phyloP scores from a whole-genome alignment of 2,329 filamentous ascomycete genomes.

The Dactylellina haptotyla region DNA sequence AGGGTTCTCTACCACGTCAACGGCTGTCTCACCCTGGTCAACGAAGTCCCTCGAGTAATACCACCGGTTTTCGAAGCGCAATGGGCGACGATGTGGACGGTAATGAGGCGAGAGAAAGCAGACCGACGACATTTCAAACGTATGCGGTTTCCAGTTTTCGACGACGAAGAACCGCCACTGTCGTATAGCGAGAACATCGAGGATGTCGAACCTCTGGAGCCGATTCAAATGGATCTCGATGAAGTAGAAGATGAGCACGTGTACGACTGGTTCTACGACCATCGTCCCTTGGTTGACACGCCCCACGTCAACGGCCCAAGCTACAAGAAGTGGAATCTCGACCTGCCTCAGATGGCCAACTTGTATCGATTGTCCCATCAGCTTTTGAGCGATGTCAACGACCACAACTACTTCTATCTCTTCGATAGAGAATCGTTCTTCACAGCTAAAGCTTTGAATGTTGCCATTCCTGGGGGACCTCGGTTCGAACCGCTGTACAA shows the following conservation, averaged over 20 bases:
- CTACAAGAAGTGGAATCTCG: conserved; percentile 95
- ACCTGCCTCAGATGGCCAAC: conserved; percentile 93
- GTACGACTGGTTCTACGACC: conserved; percentile 97
- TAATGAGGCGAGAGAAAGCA: conserved; percentile 97
- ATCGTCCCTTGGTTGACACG: conserved; percentile 88
- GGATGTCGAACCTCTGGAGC: conserved; percentile 95
- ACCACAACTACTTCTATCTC: conserved; percentile 97
- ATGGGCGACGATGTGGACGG: conserved; percentile 99
- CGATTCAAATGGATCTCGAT: conserved; percentile 98
- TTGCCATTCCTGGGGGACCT: conserved; percentile 95
- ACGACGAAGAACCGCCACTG: conserved; percentile 96
- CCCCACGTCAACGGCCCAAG: conserved; percentile 94
- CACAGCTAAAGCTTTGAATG: conserved; percentile 95
- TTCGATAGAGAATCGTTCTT: conserved; percentile 95
- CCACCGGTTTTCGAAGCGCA: conserved; percentile 98
- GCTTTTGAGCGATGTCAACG: conserved; percentile 87
- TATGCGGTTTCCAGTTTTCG: conserved; percentile 98
- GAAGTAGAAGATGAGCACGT: conserved; percentile 91
- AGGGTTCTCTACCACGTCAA: conserved; percentile 99
- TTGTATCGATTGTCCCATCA: conserved; percentile 91
- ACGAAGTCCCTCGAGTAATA: conserved; percentile 95
- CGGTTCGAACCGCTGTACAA: conserved; percentile 98
- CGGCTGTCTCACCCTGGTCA: conserved; percentile 94
- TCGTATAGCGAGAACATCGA: conserved; percentile 99
- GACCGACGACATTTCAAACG: conserved; percentile 96